Evolutionary conservation across 2,329 filamentous ascomycete species (phyloP), one percentile per base, ranked within the genome.

Genomic region (Talaromyces amestolkiae): DNA sequence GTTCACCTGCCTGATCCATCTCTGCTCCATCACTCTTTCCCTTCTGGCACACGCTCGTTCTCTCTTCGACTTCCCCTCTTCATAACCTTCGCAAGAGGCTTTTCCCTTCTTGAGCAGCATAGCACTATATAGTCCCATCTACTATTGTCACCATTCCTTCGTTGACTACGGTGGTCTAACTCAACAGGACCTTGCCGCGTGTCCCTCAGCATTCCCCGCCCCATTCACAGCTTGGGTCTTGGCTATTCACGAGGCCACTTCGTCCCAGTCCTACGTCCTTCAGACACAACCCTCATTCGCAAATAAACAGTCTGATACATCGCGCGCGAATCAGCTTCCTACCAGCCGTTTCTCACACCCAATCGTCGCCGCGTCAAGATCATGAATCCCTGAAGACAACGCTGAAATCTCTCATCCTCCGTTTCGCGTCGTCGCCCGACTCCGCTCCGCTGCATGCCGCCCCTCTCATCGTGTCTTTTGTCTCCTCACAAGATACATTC

Each of bases 381-480:
- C 27, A 63, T 66, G 59, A 63, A 35, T 53, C 17, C 39, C 45
- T 19, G 37, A 41, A 53, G 7, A 35, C 58, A 53, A 13, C 64
- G 43, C 33, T 63, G 37, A 64, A 49, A 58, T 24, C 53, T 53
- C 45, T 41, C 59, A 10, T 39, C 43, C 37, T 47, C 53, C 59
- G 47, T 62, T 58, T 66, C 64, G 60, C 64, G 64, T 59, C 49
- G 19, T 45, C 60, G 45, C 39, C 39, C 35, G 22, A 58, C 61
- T 63, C 64, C 45, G 24, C 41, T 51, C 53, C 43, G 31, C 17
- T 37, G 61, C 51, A 58, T 58, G 37, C 53, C 33, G 33, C 43
- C 51, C 33, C 64, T 62, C 58, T 58, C 41, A 15, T 17, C n/a
- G 58, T 47, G 22, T 10, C 33, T 58, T 45, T 49, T 24, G 13